Base-by-base conservation (phyloP, 495 filamentous ascomycete species). In the Penicillium psychrofluorescens region DNA sequence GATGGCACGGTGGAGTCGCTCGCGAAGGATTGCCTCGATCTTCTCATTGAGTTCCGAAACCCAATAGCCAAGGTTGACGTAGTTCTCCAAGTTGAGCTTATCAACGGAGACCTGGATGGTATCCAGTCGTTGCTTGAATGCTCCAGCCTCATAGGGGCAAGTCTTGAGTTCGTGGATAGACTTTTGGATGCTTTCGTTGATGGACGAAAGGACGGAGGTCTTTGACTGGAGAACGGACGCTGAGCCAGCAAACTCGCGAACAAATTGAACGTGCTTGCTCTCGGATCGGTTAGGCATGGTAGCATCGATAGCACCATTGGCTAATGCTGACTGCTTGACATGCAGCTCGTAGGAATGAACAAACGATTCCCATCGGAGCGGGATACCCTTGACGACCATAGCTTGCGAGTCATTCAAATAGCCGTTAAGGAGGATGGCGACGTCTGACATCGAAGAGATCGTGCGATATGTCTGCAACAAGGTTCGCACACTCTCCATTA, bases 401-500 rank as follows among this genome's bases (percentile, higher is more conserved):
- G 61, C 63, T 45, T 95, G 87, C 0, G 86, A 85, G 42, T 95
- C 87, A 50, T 90, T 94, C 45, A 89, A 81, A 52, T 97, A 94
- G 27, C 92, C 90, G 53, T 83, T 88, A 11, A 99, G 72, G 5
- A 99, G 68, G 32, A 94, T 83, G 2, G 88, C 78, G 29, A 95
- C 88, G 48, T 90, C 85, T 7, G 81, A 73, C 85, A 97, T 90
- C 31, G 84, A 79, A 13, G 72, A 63, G 44, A 99, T 95, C 40
- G 80, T 78, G 14, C 86, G 82, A 45, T 77, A 85, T 1, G 88
- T 95, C 65, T 99, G 92, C 4, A 86, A 73, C 54, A 90, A 81
- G 0, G 88, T 96, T 38, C 89, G 79, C 8, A 95, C 86, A 55
- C 86, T 95, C 66, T 99, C 92, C 90, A 99, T 99, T 54, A 99